phyloP scores from a whole-genome alignment of 2,329 filamentous ascomycete species.

The Chrysoporthe puriensis region DNA sequence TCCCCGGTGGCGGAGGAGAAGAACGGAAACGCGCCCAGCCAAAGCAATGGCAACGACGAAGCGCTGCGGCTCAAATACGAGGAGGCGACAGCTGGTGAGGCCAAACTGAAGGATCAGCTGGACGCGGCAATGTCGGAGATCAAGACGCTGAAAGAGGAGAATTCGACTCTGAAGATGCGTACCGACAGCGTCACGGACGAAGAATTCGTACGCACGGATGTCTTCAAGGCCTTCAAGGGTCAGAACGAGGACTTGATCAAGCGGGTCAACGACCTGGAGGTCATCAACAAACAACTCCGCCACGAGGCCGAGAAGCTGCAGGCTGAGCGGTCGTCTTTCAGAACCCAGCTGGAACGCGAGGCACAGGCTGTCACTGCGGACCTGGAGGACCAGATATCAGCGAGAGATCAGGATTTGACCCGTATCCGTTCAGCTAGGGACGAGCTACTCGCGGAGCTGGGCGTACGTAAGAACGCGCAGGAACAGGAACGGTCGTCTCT shows the following conservation, averaged over 20 bases:
- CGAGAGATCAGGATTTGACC: slow-evolving; percentile 81
- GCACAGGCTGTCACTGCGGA: slow-evolving; percentile 73
- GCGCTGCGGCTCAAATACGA: slow-evolving; percentile 77
- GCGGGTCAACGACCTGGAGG: slow-evolving; percentile 88
- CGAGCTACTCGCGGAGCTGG: slow-evolving; percentile 80
- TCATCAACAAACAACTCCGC: slow-evolving; percentile 80
- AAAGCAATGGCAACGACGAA: slow-evolving; percentile 59
- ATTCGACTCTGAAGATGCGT: slow-evolving; percentile 71
- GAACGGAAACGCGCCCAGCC: slow-evolving; percentile 51
- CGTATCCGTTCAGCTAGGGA: slow-evolving; percentile 84
- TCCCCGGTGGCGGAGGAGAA: slow-evolving; percentile 59
- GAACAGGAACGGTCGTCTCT: slow-evolving; percentile 73
- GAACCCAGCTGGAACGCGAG: slow-evolving; percentile 80
- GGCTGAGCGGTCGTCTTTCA: slow-evolving; percentile 81
- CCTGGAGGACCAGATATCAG: slow-evolving; percentile 78
- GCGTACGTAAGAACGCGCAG: slow-evolving; percentile 76
- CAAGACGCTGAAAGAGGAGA: slow-evolving; percentile 73
- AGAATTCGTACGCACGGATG: slow-evolving; percentile 88
- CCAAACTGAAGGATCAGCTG: slow-evolving; percentile 87
- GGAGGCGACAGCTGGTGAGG: slow-evolving; percentile 74
- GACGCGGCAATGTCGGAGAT: slow-evolving; percentile 79
- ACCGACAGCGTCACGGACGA: slow-evolving; percentile 82
- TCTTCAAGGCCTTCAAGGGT: slow-evolving; percentile 88
- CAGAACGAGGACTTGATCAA: slow-evolving; percentile 94
- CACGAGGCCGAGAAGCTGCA: slow-evolving; percentile 86